Base-by-base conservation (phyloP, 2,329 filamentous ascomycete species). In the Fusarium lateritium region DNA sequence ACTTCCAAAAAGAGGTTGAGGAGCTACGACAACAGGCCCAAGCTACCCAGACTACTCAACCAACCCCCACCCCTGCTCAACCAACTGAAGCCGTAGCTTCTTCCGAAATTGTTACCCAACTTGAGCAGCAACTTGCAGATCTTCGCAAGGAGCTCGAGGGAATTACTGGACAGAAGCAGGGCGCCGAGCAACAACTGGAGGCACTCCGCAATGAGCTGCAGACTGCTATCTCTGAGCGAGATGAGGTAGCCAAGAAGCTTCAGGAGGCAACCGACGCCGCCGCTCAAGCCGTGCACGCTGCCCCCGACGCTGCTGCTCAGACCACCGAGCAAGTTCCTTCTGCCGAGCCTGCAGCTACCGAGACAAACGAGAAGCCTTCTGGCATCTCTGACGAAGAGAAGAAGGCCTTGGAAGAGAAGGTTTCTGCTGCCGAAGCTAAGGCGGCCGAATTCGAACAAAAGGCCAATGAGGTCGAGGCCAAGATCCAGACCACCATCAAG, bases 131-230 rank as follows among this genome's bases (percentile, higher is more conserved):
- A 64, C 79, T 89, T 9, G 69, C 76, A 3, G 77, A 82, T 42
- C 77, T 83, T 15, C 84, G 81, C 22, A 87, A 89, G 69, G 88
- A 94, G 70, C 85, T 96, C 11, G 89, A 90, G 43, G 84, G 83
- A 3, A 85, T 91, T 54, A 89, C 82, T 8, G 83, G 88, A 11
- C 90, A 96, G 76, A 94, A 93, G 78, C 84, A 89, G 19, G 83
- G 83, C 3, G 83, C 93, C n/a, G 88, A 93, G 68, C 82, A 88
- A 59, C 89, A 92, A 65, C 83, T 92, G 3, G 81, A 84, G 45
- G 78, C 76, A 24, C 76, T 90, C 3, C 85, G 82, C 31, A 69
- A 77, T 8, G 90, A 94, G 73, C 82, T 97, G 14, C 84, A 90
- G 52, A 81, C 83, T 11, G 86, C 86, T 2, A 86, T 89, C 56